Conservation (phyloP, 176 grass and related monocot genomes). For the Puccinellia tenuiflora region DNA sequence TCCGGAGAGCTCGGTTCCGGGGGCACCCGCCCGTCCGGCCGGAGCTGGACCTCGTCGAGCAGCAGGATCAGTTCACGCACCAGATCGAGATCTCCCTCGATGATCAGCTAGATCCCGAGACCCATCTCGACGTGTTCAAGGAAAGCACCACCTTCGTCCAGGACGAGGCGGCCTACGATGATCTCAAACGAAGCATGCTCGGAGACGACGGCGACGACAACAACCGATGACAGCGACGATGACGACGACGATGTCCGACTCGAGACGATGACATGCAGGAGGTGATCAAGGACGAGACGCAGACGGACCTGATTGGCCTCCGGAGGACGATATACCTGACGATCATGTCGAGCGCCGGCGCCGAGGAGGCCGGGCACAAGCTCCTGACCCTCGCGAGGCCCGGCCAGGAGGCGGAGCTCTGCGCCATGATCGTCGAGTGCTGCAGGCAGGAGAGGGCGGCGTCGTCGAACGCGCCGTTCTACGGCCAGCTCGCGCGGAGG, state of each 20-base stretch:
- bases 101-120: conserved; percentile 16
- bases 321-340: conserved; percentile 47
- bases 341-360: conserved; percentile 40
- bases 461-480: conserved; percentile 23
- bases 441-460: conserved; percentile 54
- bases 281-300: conserved; percentile 24
- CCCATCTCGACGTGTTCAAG: conserved; percentile 40
- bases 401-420: conserved; percentile 55
- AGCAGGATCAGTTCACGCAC: conserved; percentile 38
- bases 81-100: conserved; percentile 21
- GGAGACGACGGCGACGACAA: not conserved
- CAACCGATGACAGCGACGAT: not conserved
- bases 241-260: not conserved
- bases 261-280: not conserved
- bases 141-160: conserved; percentile 22
- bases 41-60: conserved; percentile 50
- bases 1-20: conserved; percentile 34
- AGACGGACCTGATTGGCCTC: conserved; percentile 33
- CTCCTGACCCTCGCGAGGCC: conserved; percentile 24
- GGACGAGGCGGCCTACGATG: conserved; percentile 4
- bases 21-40: not conserved
- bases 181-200: not conserved
- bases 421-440: conserved; percentile 57
- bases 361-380: conserved; percentile 52
- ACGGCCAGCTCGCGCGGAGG: conserved; percentile 44